Base-by-base conservation (phyloP, 2,329 filamentous ascomycete genomes). In the Pseudogymnoascus sp. region DNA sequence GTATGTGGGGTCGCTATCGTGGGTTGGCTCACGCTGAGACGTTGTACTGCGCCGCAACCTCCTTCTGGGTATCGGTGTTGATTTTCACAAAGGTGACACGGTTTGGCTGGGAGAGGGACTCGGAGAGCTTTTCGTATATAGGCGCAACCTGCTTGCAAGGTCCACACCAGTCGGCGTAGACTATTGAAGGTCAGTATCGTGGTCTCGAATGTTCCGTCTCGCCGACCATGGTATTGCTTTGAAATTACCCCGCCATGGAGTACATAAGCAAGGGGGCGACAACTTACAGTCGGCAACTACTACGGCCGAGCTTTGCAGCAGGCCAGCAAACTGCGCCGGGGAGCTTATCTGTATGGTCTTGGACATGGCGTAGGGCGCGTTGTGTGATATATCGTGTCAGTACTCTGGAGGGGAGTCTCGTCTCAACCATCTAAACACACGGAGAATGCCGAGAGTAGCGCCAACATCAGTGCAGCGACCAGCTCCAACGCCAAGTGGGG, bases 221-320 rank as follows among this genome's bases (percentile, higher is more conserved):
- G 33, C 30, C 20, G 22, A 18, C 18, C 28, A 33, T 35, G 59
- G 22, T 20, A 20, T 54, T 54, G 36, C n/a, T 50, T 38, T 12
- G 28, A 36, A 35, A 57, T 60, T 64, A 58, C 50, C 58, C 59
- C 47, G 59, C 60, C 30, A 65, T 60, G 67, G 68, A 64, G 69
- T 70, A 68, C 67, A 70, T 64, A 71, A 68, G 70, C 63, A 22
- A 62, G 41, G 50, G 59, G 43, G 59, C 57, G 63, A 62, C 61
- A 63, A 80, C 90, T 82, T 79, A 96, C 92, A 97, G 77, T 96
- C 90, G 70, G 88, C 86, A 60, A 97, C 87, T 41, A 97, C 90
- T 63, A 96, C 84, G 66, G 83, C 85, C 35, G 89, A 92, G 61
- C 82, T 85, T 64, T 82, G 82, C 64, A 96, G 80, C 63, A 94